Conservation (phyloP, 2,329 filamentous ascomycete species). For the Botrytis fabae region DNA sequence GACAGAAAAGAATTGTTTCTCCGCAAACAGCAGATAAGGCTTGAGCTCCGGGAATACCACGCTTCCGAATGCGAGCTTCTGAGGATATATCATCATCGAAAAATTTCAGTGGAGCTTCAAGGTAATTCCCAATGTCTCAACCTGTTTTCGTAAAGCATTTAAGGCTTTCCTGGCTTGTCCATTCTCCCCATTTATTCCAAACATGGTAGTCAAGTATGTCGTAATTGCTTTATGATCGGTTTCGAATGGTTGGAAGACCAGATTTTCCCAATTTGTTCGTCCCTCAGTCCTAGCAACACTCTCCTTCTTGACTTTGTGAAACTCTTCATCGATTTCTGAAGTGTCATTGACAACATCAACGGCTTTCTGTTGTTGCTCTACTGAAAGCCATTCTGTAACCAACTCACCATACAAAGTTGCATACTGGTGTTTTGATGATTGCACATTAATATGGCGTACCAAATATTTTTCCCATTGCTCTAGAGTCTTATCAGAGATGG, state of each 20-base stretch:
- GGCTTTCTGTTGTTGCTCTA: slow-evolving; percentile 28
- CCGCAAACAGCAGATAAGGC: slow-evolving; percentile 59
- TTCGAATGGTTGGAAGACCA: slow-evolving; percentile 53
- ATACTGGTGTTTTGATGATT: slow-evolving; percentile 56
- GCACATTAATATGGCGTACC: slow-evolving; percentile 48
- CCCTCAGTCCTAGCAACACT: slow-evolving; percentile 45
- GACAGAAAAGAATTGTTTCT: slow-evolving; percentile 61
- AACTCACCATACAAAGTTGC: slow-evolving; percentile 57
- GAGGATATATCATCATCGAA: slow-evolving; percentile 51
- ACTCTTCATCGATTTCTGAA: not conserved
- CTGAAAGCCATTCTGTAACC: slow-evolving; percentile 54
- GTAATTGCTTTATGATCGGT: slow-evolving; percentile 50
- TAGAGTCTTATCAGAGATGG: slow-evolving; percentile 50
- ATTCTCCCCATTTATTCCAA: slow-evolving; percentile 41
- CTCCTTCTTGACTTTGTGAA: slow-evolving; percentile 44
- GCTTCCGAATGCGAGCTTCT: slow-evolving; percentile 48
- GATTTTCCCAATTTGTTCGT: slow-evolving; percentile 54
- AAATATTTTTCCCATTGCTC: slow-evolving; percentile 50
- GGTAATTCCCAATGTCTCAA: slow-evolving; percentile 43
- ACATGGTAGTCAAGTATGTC: slow-evolving; percentile 53
- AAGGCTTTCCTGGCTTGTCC: slow-evolving; percentile 47
- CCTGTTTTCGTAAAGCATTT: slow-evolving; percentile 43
- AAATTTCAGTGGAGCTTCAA: slow-evolving; percentile 58
- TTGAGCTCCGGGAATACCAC: slow-evolving; percentile 62
- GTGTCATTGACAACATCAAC: not conserved